A percentile compares a stretch with the other conserved stretches of the same genome.
These are phyloP conservation scores for Viola odorata DNA, from an alignment of 345 rosid genomes.

Conservation along the genomic window DNA sequence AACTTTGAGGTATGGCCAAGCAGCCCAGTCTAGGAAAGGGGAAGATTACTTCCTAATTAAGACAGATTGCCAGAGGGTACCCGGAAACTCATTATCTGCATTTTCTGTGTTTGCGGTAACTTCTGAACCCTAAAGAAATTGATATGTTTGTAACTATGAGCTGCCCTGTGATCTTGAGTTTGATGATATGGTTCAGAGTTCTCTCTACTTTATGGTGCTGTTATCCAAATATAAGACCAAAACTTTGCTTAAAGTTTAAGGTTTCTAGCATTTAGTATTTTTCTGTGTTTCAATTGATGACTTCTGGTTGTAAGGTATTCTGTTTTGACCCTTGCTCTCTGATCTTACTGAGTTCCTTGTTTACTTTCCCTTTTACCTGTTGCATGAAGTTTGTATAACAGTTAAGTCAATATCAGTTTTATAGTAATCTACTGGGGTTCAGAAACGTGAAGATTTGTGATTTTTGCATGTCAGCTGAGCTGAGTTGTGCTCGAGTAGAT, in stretches of 20 bases:
- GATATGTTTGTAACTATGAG: not conserved
- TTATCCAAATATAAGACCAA: not conserved
- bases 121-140: not conserved
- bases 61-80: constrained; percentile 57
- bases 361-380: no score
- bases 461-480: not conserved
- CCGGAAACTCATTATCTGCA: constrained; percentile 55
- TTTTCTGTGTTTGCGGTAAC: constrained; percentile 79
- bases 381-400: no score
- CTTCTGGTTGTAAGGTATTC: no score
- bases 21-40: constrained; percentile 85
- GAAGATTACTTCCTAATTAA: constrained; percentile 78
- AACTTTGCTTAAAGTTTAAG: not conserved
- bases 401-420: no score
- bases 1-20: constrained; percentile 50
- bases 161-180: not conserved
- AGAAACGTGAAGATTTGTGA: not conserved
- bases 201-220: not conserved
- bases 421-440: no score
- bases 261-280: not conserved
- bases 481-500: not conserved
- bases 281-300: not conserved
- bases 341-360: no score
- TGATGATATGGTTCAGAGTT: not conserved
- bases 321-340: no score